Evolutionary conservation across 1,284 basidiomycete genomes (phyloP).

Genomic region (Pyrrhoderma noxium): DNA sequence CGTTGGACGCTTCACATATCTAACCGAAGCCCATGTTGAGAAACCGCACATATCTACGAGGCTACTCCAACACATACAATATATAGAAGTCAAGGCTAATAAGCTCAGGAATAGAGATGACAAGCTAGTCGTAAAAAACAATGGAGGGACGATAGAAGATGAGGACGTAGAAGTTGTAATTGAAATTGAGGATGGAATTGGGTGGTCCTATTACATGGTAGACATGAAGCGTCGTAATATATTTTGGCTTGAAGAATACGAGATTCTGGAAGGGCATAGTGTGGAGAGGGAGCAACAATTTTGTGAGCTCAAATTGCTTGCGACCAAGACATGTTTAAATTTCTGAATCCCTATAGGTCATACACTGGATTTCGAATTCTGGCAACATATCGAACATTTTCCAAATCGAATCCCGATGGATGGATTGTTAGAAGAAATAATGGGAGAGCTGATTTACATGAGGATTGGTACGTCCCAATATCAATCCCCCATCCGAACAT

Average conservation of each 20-base stretch:
- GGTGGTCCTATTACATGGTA: constrained; percentile 36
- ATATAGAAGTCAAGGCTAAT: constrained; percentile 1
- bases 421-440: constrained; percentile 36
- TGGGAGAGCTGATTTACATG: constrained; percentile 40
- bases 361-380: constrained; percentile 11
- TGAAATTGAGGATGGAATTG: neutral
- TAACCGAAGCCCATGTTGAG: constrained; percentile 5
- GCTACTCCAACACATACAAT: neutral
- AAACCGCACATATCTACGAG: neutral
- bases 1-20: neutral
- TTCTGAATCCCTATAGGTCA: neutral
- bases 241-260: constrained; percentile 28
- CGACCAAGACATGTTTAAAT: neutral
- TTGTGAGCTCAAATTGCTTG: neutral
- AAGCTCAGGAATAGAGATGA: neutral
- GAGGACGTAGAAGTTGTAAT: constrained; percentile 2
- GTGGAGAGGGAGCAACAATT: constrained; percentile 3
- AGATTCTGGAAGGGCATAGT: neutral
- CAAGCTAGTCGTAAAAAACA: neutral
- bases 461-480: constrained; percentile 35
- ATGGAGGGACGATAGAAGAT: neutral
- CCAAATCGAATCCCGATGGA: constrained; percentile 35
- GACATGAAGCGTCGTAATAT: constrained; percentile 31
- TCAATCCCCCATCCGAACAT: neutral
- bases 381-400: constrained; percentile 47